Evolutionary conservation across 2,329 filamentous ascomycete species (phyloP).

Genomic region (Malbranchea zuffiana): DNA sequence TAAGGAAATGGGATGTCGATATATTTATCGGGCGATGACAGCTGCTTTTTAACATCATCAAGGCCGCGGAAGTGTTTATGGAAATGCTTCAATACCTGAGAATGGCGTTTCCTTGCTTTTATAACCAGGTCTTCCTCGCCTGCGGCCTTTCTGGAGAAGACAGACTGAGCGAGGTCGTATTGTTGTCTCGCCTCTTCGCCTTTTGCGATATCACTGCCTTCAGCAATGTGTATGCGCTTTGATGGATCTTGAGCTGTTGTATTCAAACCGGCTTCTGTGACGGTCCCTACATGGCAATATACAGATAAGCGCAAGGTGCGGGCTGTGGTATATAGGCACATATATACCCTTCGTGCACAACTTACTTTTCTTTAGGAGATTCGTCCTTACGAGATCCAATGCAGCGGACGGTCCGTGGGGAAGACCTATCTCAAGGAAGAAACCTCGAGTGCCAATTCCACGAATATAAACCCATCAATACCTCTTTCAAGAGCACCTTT

Average conservation of each 20-base stretch:
- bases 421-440: background rate
- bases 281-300: too few relatives aligned
- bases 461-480: background rate
- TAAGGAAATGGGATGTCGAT: conserved; percentile 4
- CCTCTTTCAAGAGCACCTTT: background rate
- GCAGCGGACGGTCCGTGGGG: background rate
- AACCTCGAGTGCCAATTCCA: background rate
- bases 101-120: background rate
- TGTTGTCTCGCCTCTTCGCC: background rate
- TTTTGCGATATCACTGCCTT: background rate
- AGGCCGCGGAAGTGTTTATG: background rate
- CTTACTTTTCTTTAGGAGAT: background rate
- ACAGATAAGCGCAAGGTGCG: too few relatives aligned
- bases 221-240: background rate
- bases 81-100: background rate
- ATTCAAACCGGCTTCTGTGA: too few relatives aligned
- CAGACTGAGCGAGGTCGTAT: background rate
- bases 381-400: background rate
- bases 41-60: background rate
- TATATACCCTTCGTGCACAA: too few relatives aligned
- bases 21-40: background rate
- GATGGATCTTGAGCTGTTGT: too few relatives aligned
- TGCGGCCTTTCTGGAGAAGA: background rate
- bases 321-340: too few relatives aligned
- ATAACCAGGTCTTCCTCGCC: background rate